These are phyloP conservation scores for Pyrus hybrid DNA, from an alignment of 331 rosid genomes.

Conservation along the genomic window DNA sequence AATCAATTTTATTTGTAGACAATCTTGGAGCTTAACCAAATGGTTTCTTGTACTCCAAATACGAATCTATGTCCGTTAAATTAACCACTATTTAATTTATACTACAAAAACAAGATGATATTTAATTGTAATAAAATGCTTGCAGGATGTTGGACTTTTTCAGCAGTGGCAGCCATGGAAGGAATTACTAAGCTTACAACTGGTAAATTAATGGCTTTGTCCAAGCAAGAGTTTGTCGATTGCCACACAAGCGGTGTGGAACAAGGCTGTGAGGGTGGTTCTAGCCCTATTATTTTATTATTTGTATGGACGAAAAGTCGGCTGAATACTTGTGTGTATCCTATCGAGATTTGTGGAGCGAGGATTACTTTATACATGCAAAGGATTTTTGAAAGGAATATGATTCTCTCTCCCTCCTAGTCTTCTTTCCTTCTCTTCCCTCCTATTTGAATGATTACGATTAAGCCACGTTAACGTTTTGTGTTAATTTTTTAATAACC, in stretches of 20 bases:
- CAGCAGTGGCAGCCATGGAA: not conserved
- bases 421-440: too few relatives aligned
- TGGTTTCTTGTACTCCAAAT: not conserved
- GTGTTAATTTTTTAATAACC: too few relatives aligned
- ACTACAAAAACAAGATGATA: not conserved
- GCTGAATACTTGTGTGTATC: too few relatives aligned
- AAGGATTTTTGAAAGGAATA: too few relatives aligned
- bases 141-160: not conserved
- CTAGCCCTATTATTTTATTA: too few relatives aligned
- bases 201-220: not conserved
- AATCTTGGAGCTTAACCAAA: not conserved
- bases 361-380: not conserved
- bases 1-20: not conserved
- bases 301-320: too few relatives aligned
- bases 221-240: not conserved
- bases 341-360: too few relatives aligned
- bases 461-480: too few relatives aligned
- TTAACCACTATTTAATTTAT: not conserved
- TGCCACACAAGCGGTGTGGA: not conserved
- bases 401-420: too few relatives aligned
- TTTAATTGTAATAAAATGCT: not conserved
- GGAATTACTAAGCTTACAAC: not conserved
- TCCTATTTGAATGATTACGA: too few relatives aligned
- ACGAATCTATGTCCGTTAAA: not conserved
- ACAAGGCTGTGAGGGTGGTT: not conserved